phyloP scores from a whole-genome alignment of 352 stramenopile genomes.

The Phytopythium montanum region DNA sequence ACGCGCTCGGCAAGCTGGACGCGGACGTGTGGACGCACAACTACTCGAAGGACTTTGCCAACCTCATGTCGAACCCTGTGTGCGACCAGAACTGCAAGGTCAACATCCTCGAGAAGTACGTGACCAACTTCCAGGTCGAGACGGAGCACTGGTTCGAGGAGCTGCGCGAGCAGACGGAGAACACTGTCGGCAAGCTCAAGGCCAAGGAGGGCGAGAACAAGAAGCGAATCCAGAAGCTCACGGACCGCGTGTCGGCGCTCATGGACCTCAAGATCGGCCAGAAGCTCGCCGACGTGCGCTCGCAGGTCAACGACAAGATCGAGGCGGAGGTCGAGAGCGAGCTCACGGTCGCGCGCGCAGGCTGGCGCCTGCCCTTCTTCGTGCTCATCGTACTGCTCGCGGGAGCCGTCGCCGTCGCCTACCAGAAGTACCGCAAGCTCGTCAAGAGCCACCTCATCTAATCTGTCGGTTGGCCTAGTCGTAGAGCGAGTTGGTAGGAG shows the following conservation, averaged over 20 bases:
- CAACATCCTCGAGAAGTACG: conserved; percentile 73
- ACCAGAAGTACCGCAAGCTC: conserved; percentile 87
- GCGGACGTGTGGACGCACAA: conserved; percentile 76
- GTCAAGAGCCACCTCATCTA: conserved; percentile 85
- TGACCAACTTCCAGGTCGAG: conserved; percentile 79
- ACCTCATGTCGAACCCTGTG: conserved; percentile 45
- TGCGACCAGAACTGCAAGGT: conserved; percentile 84
- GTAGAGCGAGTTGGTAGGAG: neutral
- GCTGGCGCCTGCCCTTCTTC: conserved; percentile 83
- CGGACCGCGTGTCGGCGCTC: conserved; percentile 63
- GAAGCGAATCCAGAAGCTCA: conserved; percentile 65
- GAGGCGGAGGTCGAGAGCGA: conserved; percentile 62
- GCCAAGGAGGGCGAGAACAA: conserved; percentile 71
- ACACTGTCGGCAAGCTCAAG: conserved; percentile 72
- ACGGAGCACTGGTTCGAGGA: conserved; percentile 85
- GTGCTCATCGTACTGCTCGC: conserved; percentile 63
- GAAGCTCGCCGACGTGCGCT: conserved; percentile 56
- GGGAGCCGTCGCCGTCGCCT: conserved; percentile 51
- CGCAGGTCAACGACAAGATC: conserved; percentile 70
- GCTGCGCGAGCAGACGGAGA: conserved; percentile 71
- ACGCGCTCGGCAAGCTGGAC: conserved; percentile 48
- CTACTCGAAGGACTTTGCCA: conserved; percentile 81
- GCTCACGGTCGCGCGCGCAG: conserved; percentile 48
- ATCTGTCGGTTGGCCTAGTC: neutral
- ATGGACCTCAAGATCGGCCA: conserved; percentile 74